Conservation (phyloP, 1,284 basidiomycete genomes). For the Puccinia novopanici region DNA sequence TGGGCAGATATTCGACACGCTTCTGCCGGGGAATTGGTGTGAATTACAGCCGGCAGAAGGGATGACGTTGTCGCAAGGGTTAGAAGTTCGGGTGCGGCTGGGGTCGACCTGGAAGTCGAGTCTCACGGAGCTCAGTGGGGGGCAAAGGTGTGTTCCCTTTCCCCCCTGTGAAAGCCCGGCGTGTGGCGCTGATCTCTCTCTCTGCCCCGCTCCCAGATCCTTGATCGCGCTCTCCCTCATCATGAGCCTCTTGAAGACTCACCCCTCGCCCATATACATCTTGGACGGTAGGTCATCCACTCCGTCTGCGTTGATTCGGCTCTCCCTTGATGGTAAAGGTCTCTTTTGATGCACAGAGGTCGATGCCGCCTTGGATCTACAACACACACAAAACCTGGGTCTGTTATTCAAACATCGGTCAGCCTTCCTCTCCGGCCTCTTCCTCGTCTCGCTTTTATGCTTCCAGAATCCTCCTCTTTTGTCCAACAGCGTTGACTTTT, state of each 20-base stretch:
- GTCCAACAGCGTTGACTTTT: no score
- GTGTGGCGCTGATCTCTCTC: constrained; percentile 39
- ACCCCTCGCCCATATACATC: constrained; percentile 60
- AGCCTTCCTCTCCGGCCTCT: constrained; percentile 63
- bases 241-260: constrained; percentile 59
- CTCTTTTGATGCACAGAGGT: constrained; percentile 56
- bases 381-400: constrained; percentile 60
- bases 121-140: constrained; percentile 93
- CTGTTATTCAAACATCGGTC: constrained; percentile 55
- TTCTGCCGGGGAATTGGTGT: constrained; percentile 94
- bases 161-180: not conserved
- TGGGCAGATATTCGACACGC: constrained; percentile 91
- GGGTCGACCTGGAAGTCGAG: constrained; percentile 97
- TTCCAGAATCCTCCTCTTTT: no score
- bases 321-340: no score
- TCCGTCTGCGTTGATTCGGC: no score
- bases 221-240: constrained; percentile 58
- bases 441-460: no score
- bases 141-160: constrained; percentile 72
- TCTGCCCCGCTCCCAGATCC: constrained; percentile 3
- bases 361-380: constrained; percentile 59
- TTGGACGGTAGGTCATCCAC: constrained; percentile 40
- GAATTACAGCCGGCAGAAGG: constrained; percentile 92
- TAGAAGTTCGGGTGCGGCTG: constrained; percentile 94
- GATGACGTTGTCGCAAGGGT: constrained; percentile 86